Evolutionary conservation across 2,329 filamentous ascomycete genomes (phyloP).

Genomic region (Talaromyces rugulosus): DNA sequence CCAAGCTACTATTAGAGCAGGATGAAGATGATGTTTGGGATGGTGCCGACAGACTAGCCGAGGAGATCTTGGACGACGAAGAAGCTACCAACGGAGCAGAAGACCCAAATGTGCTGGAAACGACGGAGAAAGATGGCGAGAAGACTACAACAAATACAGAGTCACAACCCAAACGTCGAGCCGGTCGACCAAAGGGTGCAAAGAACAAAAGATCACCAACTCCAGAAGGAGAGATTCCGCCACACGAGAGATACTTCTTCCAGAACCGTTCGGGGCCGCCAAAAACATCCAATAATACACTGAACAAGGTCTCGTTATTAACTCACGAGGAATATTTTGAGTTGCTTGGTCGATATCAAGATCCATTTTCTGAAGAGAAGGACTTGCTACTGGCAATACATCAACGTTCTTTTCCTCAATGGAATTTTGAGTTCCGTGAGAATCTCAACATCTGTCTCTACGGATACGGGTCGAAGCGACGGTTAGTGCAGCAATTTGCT

Average conservation of each 20-base stretch:
- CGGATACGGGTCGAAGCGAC: conserved; percentile 85
- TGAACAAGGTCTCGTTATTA: conserved; percentile 69
- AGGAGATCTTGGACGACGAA: conserved; percentile 59
- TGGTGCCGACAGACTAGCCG: conserved; percentile 63
- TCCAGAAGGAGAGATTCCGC: conserved; percentile 73
- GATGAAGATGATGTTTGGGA: conserved; percentile 65
- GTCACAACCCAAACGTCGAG: conserved; percentile 47
- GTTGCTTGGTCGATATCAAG: conserved; percentile 58
- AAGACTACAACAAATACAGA: conserved; percentile 41
- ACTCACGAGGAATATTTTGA: conserved; percentile 91
- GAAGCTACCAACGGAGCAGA: conserved; percentile 23
- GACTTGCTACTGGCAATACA: conserved; percentile 71
- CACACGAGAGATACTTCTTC: conserved; percentile 90
- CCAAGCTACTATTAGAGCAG: conserved; percentile 68
- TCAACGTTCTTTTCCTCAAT: conserved; percentile 78
- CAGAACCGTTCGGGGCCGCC: conserved; percentile 78
- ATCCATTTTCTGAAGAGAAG: conserved; percentile 68
- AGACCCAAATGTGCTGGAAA: conserved; percentile 21
- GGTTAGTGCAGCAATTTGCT: conserved; percentile 70
- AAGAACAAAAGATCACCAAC: conserved; percentile 66
- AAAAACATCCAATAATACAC: conserved; percentile 82
- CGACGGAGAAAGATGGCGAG: conserved; percentile 25
- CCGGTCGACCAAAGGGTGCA: conserved; percentile 53
- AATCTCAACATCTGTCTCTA: conserved; percentile 88
- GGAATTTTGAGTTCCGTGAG: conserved; percentile 83